Percentiles rank a stretch among this genome's conserved stretches.
Conservation (phyloP, 2,329 filamentous ascomycete species). For the Cladophialophora immunda region DNA sequence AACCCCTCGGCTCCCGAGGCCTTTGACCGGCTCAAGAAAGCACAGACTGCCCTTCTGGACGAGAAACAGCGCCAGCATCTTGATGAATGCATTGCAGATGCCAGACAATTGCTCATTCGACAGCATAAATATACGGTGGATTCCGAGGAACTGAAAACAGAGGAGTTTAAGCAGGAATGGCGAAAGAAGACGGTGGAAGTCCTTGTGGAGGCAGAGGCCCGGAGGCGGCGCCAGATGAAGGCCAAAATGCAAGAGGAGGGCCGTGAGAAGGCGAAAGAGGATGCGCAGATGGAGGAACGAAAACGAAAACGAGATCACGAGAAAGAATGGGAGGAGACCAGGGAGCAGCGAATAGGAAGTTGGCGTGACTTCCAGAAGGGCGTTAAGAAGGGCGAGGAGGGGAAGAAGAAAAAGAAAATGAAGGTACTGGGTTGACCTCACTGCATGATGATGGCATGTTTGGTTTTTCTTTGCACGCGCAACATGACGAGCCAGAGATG, state of each 20-base stretch:
- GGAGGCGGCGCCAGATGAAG: conserved; percentile 84
- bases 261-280: conserved; percentile 82
- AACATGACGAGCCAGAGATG: not conserved
- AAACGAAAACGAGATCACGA: conserved; percentile 92
- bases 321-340: conserved; percentile 91
- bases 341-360: conserved; percentile 89
- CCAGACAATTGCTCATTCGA: conserved; percentile 91
- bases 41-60: conserved; percentile 88
- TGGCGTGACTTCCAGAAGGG: conserved; percentile 91
- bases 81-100: conserved; percentile 95
- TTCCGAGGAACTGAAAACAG: conserved; percentile 79
- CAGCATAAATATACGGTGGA: conserved; percentile 95
- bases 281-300: conserved; percentile 81
- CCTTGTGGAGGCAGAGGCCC: conserved; percentile 89
- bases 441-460: not conserved
- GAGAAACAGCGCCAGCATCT: conserved; percentile 88
- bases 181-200: conserved; percentile 88
- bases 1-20: conserved; percentile 92
- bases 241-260: conserved; percentile 97
- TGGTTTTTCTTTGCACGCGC: not conserved
- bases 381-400: conserved; percentile 67
- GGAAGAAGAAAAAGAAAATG: conserved; percentile 70
- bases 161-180: conserved; percentile 85
- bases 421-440: conserved; percentile 55
- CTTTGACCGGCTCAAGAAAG: conserved; percentile 96